Evolutionary conservation across 2,329 filamentous ascomycete species (phyloP), one percentile per base, ranked within the genome.

Genomic region (Bipolaris cookei): DNA sequence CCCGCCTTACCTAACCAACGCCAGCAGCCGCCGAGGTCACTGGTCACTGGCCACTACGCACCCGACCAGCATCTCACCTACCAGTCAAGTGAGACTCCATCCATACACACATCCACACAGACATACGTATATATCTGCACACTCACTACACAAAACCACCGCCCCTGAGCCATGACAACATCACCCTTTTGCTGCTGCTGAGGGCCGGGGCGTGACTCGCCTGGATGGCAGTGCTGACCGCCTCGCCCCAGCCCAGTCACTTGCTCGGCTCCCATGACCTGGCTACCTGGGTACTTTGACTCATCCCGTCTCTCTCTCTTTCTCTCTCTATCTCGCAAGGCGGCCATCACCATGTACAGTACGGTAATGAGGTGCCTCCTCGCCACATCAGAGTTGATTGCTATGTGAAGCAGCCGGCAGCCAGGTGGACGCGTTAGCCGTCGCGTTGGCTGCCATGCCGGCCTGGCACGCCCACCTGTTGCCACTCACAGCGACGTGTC

Each of bases 171-270:
- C 63, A 66, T 64, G 61, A 62, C 42, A 43, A 57, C 59, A 56
- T 61, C 56, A 62, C 65, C 61, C 62, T 65, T 59, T 65, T 58
- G 61, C 28, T 54, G 58, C 54, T 25, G 20, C 28, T 14, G 38
- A 23, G 30, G 55, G 34, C 51, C 28, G 13, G 20, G 44, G 39
- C 42, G 59, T 71, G 71, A 74, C 70, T 71, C 60, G 56, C 56
- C 55, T 41, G 62, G 62, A 69, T 68, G 71, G 69, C 67, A 63
- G 67, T 71, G 69, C 66, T 67, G 61, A 65, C 62, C 57, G 65
- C 65, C 61, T 59, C 66, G 58, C 50, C 53, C 56, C 50, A 28
- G 37, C 28, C 56, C 58, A 65, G 71, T 74, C 72, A 75, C 67
- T 69, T 59, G 66, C 52, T 23, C 62, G 59, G 59, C 59, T 61